Percentiles rank a stretch among this genome's conserved stretches.
These are phyloP conservation scores for Hippophae gyantsensis DNA, from an alignment of 306 rosid species.

Conservation along the genomic window DNA sequence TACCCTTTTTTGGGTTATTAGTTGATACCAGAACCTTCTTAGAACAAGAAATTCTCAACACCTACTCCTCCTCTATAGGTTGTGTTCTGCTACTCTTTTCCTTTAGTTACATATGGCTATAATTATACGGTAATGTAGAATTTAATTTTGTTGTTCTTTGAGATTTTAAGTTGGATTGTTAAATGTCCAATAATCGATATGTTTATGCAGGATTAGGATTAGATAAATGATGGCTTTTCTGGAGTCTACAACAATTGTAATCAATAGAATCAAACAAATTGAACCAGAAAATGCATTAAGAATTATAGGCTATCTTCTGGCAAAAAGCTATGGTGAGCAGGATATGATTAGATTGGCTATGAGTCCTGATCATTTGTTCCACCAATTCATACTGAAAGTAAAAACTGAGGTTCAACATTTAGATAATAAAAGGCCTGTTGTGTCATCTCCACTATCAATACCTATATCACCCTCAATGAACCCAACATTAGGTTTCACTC, in stretches of 20 bases:
- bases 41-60: too few relatives aligned
- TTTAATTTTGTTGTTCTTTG: too few relatives aligned
- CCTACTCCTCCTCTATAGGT: too few relatives aligned
- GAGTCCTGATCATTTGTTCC: conserved; percentile 39
- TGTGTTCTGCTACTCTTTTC: too few relatives aligned
- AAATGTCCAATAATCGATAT: too few relatives aligned
- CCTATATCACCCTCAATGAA: conserved; percentile 16
- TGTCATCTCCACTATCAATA: conserved; percentile 12
- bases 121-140: too few relatives aligned
- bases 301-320: conserved; percentile 54
- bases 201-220: conserved; percentile 24
- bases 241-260: conserved; percentile 37
- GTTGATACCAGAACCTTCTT: too few relatives aligned
- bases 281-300: conserved; percentile 49
- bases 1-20: too few relatives aligned
- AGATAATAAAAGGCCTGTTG: conserved; percentile 7
- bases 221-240: conserved; percentile 48
- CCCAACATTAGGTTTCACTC: conserved; percentile 15
- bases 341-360: conserved; percentile 44
- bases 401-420: conserved; percentile 37
- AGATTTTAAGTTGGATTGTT: too few relatives aligned
- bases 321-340: conserved; percentile 41
- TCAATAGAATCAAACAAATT: conserved; percentile 34
- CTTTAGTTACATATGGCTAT: too few relatives aligned
- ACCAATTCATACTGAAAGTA: conserved; percentile 30